phyloP scores from a whole-genome alignment of 2,329 filamentous ascomycete species.

The Colletotrichum gigasporum region DNA sequence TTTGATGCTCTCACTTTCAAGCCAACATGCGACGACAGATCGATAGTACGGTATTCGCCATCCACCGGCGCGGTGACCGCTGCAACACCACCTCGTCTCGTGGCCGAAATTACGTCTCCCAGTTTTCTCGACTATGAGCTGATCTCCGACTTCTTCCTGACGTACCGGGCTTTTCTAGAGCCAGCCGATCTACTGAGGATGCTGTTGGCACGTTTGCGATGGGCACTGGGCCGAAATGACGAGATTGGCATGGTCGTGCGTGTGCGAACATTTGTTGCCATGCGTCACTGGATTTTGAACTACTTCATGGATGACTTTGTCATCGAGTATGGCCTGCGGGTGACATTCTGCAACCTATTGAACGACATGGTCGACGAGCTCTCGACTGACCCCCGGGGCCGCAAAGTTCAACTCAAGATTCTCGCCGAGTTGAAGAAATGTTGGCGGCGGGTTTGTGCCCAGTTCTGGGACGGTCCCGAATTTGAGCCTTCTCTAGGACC shows the following conservation, averaged over 20 bases:
- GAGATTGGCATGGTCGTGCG: slow-evolving; percentile 93
- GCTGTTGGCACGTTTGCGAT: slow-evolving; percentile 84
- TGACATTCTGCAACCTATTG: slow-evolving; percentile 81
- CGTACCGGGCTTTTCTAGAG: slow-evolving; percentile 88
- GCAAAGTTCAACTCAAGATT: slow-evolving; percentile 79
- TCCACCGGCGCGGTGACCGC: slow-evolving; percentile 80
- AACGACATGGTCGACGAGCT: slow-evolving; percentile 73
- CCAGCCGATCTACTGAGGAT: slow-evolving; percentile 81
- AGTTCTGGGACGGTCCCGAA: slow-evolving; percentile 86
- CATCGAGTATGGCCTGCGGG: slow-evolving; percentile 75
- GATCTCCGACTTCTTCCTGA: slow-evolving; percentile 97
- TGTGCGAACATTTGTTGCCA: slow-evolving; percentile 92
- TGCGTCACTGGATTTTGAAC: slow-evolving; percentile 97
- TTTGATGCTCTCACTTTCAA: slow-evolving; percentile 85
- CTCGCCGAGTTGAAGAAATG: slow-evolving; percentile 95
- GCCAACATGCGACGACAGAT: slow-evolving; percentile 79
- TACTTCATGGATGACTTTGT: slow-evolving; percentile 98
- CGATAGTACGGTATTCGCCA: slow-evolving; percentile 84
- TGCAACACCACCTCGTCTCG: slow-evolving; percentile 88
- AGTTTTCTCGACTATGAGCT: slow-evolving; percentile 97
- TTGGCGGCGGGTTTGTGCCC: slow-evolving; percentile 89
- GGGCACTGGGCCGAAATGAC: slow-evolving; percentile 83
- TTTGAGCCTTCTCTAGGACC: slow-evolving; percentile 69
- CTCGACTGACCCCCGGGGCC: slow-evolving; percentile 50
- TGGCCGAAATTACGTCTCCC: slow-evolving; percentile 96